Conservation (phyloP, 2,329 filamentous ascomycete species). For the Monilinia laxa region DNA sequence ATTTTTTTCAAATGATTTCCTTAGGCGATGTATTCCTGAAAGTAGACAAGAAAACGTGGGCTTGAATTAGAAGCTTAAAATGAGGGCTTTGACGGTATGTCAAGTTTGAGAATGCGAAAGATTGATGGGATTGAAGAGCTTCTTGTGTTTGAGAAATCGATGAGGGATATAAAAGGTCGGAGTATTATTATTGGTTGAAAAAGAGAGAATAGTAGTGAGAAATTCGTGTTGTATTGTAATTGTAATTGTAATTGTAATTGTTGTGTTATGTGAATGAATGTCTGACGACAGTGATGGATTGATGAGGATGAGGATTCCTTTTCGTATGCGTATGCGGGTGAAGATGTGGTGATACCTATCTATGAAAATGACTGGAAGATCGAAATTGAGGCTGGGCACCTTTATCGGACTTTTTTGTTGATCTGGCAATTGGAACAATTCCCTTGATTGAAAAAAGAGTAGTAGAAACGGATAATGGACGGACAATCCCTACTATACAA, state of each 20-base stretch:
- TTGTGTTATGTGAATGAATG: constrained; percentile 1
- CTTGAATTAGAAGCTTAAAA: constrained; percentile 3
- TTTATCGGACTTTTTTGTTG: not conserved
- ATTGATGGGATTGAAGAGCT: not conserved
- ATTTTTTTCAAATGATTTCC: not conserved
- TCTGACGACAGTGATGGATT: not conserved
- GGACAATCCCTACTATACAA: not conserved
- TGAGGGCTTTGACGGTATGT: constrained; percentile 5
- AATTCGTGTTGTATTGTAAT: not conserved
- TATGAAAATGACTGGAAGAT: constrained; percentile 10
- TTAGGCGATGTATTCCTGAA: not conserved
- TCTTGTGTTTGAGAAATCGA: not conserved
- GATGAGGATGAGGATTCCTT: not conserved
- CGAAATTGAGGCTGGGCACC: not conserved
- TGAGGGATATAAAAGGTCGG: not conserved
- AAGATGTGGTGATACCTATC: not conserved
- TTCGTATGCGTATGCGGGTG: not conserved
- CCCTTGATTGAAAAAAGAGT: not conserved
- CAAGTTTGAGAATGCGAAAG: constrained; percentile 15
- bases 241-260: not conserved
- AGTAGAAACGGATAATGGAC: not conserved
- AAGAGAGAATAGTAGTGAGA: not conserved
- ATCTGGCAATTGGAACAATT: not conserved
- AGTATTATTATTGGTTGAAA: not conserved
- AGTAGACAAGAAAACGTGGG: not conserved